Evolutionary conservation across 1,284 basidiomycete genomes (phyloP).

Genomic region (Sphaerobolus stellatus): DNA sequence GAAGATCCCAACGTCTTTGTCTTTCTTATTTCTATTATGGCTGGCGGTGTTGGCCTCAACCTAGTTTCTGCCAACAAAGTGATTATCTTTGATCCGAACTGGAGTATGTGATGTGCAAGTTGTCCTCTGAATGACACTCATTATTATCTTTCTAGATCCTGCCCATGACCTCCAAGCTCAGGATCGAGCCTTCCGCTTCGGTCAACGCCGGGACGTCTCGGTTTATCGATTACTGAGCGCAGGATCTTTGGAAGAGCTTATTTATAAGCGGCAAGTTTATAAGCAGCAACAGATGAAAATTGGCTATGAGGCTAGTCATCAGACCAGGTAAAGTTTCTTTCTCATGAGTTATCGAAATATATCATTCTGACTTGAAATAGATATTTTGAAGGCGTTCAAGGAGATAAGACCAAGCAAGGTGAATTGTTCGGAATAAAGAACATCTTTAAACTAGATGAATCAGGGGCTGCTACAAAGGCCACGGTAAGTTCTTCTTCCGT

Average conservation of each 20-base stretch:
- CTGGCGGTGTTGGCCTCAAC: slow-evolving; percentile 76
- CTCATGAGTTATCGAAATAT: not conserved
- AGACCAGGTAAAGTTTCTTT: slow-evolving; percentile 54
- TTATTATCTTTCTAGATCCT: slow-evolving; percentile 52
- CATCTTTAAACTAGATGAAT: slow-evolving; percentile 78
- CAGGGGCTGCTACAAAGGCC: slow-evolving; percentile 68
- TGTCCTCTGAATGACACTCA: not conserved
- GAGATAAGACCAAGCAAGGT: slow-evolving; percentile 68
- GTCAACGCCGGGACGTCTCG: slow-evolving; percentile 82
- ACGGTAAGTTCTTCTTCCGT: slow-evolving; percentile 45
- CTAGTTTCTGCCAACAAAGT: slow-evolving; percentile 80
- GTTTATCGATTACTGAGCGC: slow-evolving; percentile 84
- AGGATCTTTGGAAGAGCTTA: slow-evolving; percentile 83
- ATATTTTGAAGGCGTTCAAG: slow-evolving; percentile 81
- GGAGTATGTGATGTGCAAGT: slow-evolving; percentile 57
- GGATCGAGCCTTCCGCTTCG: slow-evolving; percentile 87
- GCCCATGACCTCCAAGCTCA: slow-evolving; percentile 86
- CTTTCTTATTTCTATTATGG: slow-evolving; percentile 78
- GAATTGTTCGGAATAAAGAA: slow-evolving; percentile 83
- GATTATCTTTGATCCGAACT: slow-evolving; percentile 87
- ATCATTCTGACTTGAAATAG: slow-evolving; percentile 35
- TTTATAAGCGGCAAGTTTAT: slow-evolving; percentile 84
- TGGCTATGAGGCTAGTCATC: slow-evolving; percentile 77
- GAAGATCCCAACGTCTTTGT: slow-evolving; percentile 69
- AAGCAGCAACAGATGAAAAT: slow-evolving; percentile 90